Base-by-base conservation (phyloP, 805 yeast species). In the Saccharomyces jurei region DNA sequence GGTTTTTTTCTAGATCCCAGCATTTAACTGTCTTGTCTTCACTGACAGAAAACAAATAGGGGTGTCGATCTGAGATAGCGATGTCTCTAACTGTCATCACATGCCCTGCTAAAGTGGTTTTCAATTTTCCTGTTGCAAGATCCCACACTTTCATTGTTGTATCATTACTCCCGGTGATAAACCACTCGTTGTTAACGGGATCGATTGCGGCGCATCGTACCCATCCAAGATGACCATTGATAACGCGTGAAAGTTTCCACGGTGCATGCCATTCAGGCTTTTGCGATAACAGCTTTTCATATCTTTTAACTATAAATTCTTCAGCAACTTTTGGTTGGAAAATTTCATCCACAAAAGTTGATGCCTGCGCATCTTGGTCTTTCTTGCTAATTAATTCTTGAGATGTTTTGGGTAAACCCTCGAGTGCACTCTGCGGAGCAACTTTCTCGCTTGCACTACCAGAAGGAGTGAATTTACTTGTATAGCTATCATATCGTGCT, bases 171-270 rank as follows among this genome's bases (percentile, higher is more conserved):
- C 98, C 99, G 0, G 97, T 84, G 6, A 86, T 96, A 71, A 89
- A 92, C 89, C 94, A 94, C 60, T 84, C 80, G 67, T 90, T 90
- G 31, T 86, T 86, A 1, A 67, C 66, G 0, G 96, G 96, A 56
- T 94, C 98, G 21, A 87, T 80, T 6, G 85, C 77, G 2, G 90
- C 73, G n/a, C 88, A 78, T 49, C 96, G 77, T 0, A 94, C 89
- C 91, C 97, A 91, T 0, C 99, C 99, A 44, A 81, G 77, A 67
- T 94, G 99, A 2, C 98, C 98, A 1, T 87, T 82, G 0, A 92
- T 76, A 2, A 92, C 89, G 54, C 86, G 76, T 65, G 75, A 77
- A 5, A 88, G 75, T 60, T 81, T 80, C 96, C 96, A 89, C 2
- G 83, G 80, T 1, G 81, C 79, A 63, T 81, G 88, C 78, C 75